Base-by-base conservation (phyloP, 148 eudicot genomes). In the Chenopodium album region DNA sequence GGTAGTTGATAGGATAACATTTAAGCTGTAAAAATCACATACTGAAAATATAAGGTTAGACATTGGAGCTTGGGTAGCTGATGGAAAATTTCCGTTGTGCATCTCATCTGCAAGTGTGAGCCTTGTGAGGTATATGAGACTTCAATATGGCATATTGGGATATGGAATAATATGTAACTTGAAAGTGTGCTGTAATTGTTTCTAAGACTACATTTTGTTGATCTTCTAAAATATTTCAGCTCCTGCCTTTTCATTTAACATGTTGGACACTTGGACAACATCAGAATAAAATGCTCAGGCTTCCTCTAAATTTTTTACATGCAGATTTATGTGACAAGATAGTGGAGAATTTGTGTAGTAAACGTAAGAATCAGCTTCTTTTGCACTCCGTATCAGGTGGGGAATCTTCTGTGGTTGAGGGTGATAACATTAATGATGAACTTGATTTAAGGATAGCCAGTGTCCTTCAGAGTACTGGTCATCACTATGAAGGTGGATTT, bases 401-500 rank as follows among this genome's bases (percentile, higher is more conserved):
- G 52, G 99, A 94, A 62, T 74, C 92, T 22, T 90, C 99, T 65
- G 76, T 87, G 32, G 64, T 89, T 65, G 98, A 92, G 81, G 85
- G 88, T 82, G 92, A 90, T 76, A 86, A 86, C 44, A 78, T 89
- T 19, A 88, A 76, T 82, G 97, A 96, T 85, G 98, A 94, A 79
- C 87, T 96, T 80, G 98, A 96, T 88, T 83, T 92, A 76, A 92
- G 99, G 89, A 84, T 94, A 77, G 97, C 99, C 70, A 94, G 95
- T 88, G 98, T 96, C 75, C 87, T 96, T 72, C 94, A 91, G 86
- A 96, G 99, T 84, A 96, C 99, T n/a, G 99, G 99, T 10, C 99
- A 96, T 82, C 83, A 82, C 80, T 90, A 96, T 83, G 99, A 94
- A 73, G 98, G 97, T 83, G 95, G 99, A 60, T 91, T 95, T 77